Evolutionary conservation across 2,329 filamentous ascomycete genomes (phyloP), one percentile per base, ranked within the genome.

Genomic region (Cercospora brassicicola): DNA sequence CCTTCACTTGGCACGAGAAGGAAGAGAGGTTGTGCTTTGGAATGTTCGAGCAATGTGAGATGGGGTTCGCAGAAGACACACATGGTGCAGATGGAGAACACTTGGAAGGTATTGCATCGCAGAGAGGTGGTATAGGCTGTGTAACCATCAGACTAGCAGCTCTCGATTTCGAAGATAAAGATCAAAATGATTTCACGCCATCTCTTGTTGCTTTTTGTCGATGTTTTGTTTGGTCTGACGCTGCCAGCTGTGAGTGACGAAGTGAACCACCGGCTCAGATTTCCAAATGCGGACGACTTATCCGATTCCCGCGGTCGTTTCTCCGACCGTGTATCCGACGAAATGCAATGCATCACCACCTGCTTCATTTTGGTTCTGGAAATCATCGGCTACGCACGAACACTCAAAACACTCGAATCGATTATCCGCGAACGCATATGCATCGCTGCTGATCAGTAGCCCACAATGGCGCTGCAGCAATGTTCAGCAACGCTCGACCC

Each of bases 401-500:
- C 30, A 20, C 30, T 11, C n/a, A 18, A 7, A 31, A 20, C n/a
- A 7, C 55, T 4, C 18, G 4, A 20, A 23, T 15, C 55, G 11
- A 59, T 18, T 15, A 15, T 15, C 18, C 10, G n/a, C 28, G 6
- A 36, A 3, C 61, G 28, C 36, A 62, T 56, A 71, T 73, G 71
- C 62, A 67, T 70, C 57, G 30, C 64, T 31, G 48, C 55, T 71
- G 66, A 71, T 57, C 53, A 62, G 36, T 67, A 59, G 62, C 51
- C 68, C 69, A 74, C 65, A 62, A 76, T 75, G 74, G 73, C 72
- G 60, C 72, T 72, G 72, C 70, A 64, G 31, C 55, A 57, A 78
- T 78, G 76, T 74, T 76, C 68, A 71, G 69, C 51, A 69, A 69
- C 67, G 69, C 72, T 55, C 76, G 76, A 69, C 77, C 75, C 56